Evolutionary conservation across 129 eudicot species (phyloP).

Genomic region (Rutidosis leptorrhynchoides): DNA sequence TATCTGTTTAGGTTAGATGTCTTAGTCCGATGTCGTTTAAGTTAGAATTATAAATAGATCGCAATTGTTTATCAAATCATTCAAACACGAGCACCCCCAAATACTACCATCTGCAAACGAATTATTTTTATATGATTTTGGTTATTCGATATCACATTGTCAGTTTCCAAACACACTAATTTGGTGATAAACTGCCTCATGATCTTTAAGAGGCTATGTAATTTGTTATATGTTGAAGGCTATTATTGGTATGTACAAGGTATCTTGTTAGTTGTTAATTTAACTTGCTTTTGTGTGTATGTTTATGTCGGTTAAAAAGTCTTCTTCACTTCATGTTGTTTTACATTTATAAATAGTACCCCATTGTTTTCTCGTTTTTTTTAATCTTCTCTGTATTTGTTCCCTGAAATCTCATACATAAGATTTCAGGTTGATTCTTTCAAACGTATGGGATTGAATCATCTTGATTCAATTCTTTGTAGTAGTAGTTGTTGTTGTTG

Average conservation of each 20-base stretch:
- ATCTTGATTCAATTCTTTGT: no score
- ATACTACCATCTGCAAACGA: neutral
- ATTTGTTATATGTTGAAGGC: conserved; percentile 17
- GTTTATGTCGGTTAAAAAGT: neutral
- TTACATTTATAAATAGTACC: neutral
- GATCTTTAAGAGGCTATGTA: conserved; percentile 6
- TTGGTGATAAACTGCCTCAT: neutral
- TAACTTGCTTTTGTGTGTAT: neutral
- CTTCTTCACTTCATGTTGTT: neutral
- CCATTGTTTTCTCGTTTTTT: neutral
- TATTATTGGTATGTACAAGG: conserved; percentile 10
- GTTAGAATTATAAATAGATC: neutral
- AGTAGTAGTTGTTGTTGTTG: no score
- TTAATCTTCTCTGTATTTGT: no score
- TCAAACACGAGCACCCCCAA: neutral
- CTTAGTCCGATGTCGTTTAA: neutral
- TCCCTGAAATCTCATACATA: no score
- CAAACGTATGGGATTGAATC: no score
- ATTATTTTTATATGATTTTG: neutral
- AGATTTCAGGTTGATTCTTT: no score
- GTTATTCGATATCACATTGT: neutral
- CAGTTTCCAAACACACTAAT: neutral
- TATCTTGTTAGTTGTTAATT: conserved; percentile 12
- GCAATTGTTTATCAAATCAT: neutral
- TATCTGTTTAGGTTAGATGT: neutral